These are phyloP conservation scores for Vigna mungo DNA, from an alignment of 306 rosid genomes.

Conservation along the genomic window DNA sequence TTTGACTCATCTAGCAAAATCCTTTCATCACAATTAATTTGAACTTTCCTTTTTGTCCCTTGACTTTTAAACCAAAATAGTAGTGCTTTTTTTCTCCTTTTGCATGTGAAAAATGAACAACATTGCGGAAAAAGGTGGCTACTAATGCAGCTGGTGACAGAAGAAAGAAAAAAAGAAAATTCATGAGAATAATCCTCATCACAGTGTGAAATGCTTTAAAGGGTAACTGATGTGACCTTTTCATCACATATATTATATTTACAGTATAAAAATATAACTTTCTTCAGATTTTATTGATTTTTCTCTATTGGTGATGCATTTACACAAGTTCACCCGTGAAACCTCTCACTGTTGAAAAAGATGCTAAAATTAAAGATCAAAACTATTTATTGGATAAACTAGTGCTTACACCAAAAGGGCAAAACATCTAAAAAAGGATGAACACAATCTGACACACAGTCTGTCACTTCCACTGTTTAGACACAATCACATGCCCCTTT, in stretches of 20 bases:
- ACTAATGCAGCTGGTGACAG: background rate
- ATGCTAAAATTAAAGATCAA: background rate
- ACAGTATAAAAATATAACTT: too few relatives aligned
- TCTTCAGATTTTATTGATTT: too few relatives aligned
- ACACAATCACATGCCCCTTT: background rate
- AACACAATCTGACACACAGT: background rate
- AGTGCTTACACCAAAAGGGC: background rate
- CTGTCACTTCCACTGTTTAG: conserved; percentile 1
- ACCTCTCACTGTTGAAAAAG: background rate
- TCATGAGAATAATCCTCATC: too few relatives aligned
- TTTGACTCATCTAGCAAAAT: background rate
- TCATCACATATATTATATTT: too few relatives aligned
- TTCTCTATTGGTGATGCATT: background rate
- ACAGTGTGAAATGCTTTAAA: too few relatives aligned
- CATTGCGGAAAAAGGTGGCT: background rate
- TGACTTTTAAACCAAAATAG: background rate
- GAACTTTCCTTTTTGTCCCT: background rate
- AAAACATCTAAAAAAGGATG: background rate
- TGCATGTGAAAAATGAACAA: background rate
- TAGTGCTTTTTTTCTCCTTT: background rate
- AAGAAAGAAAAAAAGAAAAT: too few relatives aligned
- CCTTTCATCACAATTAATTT: background rate
- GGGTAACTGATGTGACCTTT: too few relatives aligned
- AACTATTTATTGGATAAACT: background rate
- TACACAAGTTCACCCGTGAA: background rate